Base-by-base conservation (phyloP, 345 rosid genomes). In the Atalantia buxifolia region DNA sequence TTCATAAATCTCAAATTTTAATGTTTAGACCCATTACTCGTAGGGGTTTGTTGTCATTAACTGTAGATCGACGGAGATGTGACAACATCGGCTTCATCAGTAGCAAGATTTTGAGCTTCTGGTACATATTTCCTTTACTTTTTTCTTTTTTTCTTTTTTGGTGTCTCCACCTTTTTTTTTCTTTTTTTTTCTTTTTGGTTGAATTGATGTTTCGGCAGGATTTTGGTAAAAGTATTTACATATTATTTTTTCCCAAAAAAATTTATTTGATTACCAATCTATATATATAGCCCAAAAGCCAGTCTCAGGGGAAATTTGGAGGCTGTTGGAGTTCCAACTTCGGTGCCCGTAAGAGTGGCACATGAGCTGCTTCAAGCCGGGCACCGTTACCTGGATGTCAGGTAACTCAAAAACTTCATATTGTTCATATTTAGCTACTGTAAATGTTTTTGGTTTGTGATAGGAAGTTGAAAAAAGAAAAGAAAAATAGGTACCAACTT, bases 341-440 rank as follows among this genome's bases (percentile, higher is more conserved):
- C 99, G 6, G 99, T 95, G 42, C 99, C 98, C 0, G 97, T 93
- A 9, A 80, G 97, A 81, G 96, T 95, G 36, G 99, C 99, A 0
- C 90, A 78, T 24, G 98, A 95, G 83, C 93, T 95, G 79, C 89
- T 89, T 80, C 96, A 83, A 78, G 99, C 99, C 18, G 98, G 98
- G 2, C 92, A 95, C 74, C 82, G 86, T 5, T 93, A 89, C 79
- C 82, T 95, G 64, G 97, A 94, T 70, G 98, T 94, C 77, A 84
- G 94, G 94, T 91, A 61, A 61, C 45, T 1, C 14, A 33, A 21
- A 31, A 33, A 65, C 24, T 65, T 33, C 4, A 21, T 6, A 25
- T 10, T 62, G 13, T 60, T 60, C 27, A 9, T 59, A 45, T 45
- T 45, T 13, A 45, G 50, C 50, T 12, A 2, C 40, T 35, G 25